Evolutionary conservation across 495 filamentous ascomycete genomes (phyloP), one percentile per base, ranked within the genome.

Genomic region (Penicillium dipodomyicola): DNA sequence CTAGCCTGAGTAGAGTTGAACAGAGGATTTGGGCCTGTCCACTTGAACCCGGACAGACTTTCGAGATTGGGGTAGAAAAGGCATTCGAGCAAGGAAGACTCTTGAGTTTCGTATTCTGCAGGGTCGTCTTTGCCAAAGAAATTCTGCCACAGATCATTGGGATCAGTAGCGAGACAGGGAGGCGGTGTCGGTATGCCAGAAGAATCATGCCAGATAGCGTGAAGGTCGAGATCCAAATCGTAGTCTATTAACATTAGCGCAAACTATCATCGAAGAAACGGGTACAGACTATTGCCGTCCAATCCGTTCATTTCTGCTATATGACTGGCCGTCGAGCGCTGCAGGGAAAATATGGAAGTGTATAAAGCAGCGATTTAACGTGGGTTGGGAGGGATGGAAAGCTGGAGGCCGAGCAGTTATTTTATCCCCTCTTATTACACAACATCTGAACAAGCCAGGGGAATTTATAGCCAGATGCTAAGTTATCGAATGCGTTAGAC

Each of bases 141-240:
- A 15, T 37, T 25, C 30, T 49, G 17, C 22, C 22, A 22, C 22
- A 11, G 17, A 32, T 32, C 5, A 9, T 22, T 22, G 17, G 23
- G n/a, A 40, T 57, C 48, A 11, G 48, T 52, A 19, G 55, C 55
- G 30, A 57, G 55, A 51, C 40, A 52, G 27, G 48, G 40, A 39
- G 55, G 55, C 14, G 22, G 27, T 45, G 47, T 46, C 47, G 40
- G 40, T 51, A 52, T 51, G 23, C 41, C 30, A 52, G 55, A 57
- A 27, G 29, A 57, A 19, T 57, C 48, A 7, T 49, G 39, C 47
- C 40, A 57, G 47, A 45, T 44, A 10, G 30, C 47, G 47, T 57
- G 20, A 27, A 8, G 25, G 23, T 5, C 23, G 23, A 25, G 23
- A 25, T 25, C 23, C 25, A 27, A 27, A 27, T 27, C 25, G 25